Percentiles rank a stretch among this genome's conserved stretches.
These are phyloP conservation scores for Teunomyces barrocoloradensis DNA, from an alignment of 805 yeast species.

Conservation along the genomic window DNA sequence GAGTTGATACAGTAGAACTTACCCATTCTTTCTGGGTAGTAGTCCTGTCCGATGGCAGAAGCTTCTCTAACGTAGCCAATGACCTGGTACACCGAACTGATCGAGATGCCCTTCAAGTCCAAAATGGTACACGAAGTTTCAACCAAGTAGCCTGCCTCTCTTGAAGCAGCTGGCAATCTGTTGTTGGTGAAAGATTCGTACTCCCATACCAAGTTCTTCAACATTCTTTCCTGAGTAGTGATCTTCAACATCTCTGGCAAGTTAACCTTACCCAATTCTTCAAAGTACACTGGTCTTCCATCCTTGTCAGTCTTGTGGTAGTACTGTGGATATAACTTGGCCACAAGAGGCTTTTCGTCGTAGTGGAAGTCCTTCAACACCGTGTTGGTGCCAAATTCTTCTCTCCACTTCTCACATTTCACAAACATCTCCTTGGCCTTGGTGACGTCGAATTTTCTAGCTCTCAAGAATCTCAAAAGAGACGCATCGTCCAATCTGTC, in stretches of 20 bases:
- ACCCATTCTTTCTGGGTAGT: slow-evolving; percentile 99
- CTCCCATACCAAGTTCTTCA: slow-evolving; percentile 95
- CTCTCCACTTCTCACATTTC: slow-evolving; percentile 90
- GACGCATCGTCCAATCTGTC: slow-evolving; percentile 86
- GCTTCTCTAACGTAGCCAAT: slow-evolving; percentile 89
- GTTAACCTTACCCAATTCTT: slow-evolving; percentile 90
- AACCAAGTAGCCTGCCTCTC: slow-evolving; percentile 70
- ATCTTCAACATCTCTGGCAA: slow-evolving; percentile 87
- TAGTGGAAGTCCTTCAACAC: slow-evolving; percentile 85
- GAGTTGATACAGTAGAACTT: slow-evolving; percentile 93
- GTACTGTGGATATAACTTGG: slow-evolving; percentile 90
- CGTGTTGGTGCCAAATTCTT: slow-evolving; percentile 80
- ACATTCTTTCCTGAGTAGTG: slow-evolving; percentile 94
- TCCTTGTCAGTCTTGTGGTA: slow-evolving; percentile 96
- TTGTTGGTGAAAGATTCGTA: slow-evolving; percentile 83
- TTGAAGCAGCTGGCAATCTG: slow-evolving; percentile 92
- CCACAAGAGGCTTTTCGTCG: slow-evolving; percentile 89
- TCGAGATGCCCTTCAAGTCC: slow-evolving; percentile 92
- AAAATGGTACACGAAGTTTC: slow-evolving; percentile 96
- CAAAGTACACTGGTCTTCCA: slow-evolving; percentile 94
- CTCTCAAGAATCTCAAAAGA: slow-evolving; percentile 81
- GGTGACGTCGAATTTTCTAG: slow-evolving; percentile 86
- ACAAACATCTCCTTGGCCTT: slow-evolving; percentile 80
- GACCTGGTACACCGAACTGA: slow-evolving; percentile 81
- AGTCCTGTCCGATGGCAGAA: slow-evolving; percentile 90